Conservation (phyloP, 305 asterid genomes). For the Fraxinus ornus region DNA sequence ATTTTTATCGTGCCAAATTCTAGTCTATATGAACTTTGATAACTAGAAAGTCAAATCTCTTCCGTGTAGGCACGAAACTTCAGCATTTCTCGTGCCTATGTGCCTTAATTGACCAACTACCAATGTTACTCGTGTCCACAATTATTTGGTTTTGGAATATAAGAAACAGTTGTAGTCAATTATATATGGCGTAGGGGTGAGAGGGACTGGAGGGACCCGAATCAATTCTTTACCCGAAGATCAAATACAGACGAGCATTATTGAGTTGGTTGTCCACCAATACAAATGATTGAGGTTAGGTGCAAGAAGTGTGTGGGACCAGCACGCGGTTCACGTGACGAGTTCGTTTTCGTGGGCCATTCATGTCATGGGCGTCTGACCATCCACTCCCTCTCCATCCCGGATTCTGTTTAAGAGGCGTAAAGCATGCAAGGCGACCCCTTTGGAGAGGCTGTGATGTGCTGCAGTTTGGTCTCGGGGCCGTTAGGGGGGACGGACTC, state of each 20-base stretch:
- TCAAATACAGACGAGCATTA: conserved; percentile 21
- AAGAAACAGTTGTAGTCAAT: neutral
- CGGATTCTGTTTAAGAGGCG: neutral
- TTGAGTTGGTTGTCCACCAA: conserved; percentile 30
- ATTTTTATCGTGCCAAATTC: neutral
- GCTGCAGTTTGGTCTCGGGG: neutral
- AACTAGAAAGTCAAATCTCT: neutral
- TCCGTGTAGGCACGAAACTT: neutral
- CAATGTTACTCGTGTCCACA: neutral
- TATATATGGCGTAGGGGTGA: neutral
- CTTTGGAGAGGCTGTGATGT: neutral
- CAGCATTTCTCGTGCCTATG: neutral
- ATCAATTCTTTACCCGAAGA: neutral
- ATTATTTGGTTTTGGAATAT: neutral
- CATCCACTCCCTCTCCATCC: neutral
- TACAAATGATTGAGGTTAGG: conserved; percentile 28
- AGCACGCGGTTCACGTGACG: neutral
- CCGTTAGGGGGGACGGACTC: neutral
- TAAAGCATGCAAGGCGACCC: neutral
- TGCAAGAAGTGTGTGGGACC: conserved; percentile 18
- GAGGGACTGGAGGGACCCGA: neutral
- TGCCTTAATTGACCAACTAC: neutral
- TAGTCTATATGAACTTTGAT: neutral
- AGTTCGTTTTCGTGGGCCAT: neutral
- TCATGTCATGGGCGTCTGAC: conserved; percentile 12